Evolutionary conservation across 1,139 yeast genomes (phyloP).

Genomic region (Blastobotrys illinoisensis): DNA sequence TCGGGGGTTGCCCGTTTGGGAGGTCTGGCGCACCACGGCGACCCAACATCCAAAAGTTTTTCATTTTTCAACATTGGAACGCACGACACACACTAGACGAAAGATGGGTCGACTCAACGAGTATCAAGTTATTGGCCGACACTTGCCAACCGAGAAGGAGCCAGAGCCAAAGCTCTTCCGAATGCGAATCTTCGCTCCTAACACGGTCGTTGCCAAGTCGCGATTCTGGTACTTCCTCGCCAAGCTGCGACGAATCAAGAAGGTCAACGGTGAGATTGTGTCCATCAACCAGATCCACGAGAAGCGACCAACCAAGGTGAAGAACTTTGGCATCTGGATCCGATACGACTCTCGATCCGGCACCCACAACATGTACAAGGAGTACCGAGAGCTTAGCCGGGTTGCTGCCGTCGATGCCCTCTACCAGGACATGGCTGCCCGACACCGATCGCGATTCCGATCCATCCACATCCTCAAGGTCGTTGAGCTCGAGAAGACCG

Average conservation of each 20-base stretch:
- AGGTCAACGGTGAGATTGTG: slow-evolving; percentile 99
- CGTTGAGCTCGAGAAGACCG: slow-evolving; percentile 96
- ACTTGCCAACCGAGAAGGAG: slow-evolving; percentile 97
- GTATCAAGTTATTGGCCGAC: slow-evolving; percentile 99
- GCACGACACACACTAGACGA: slow-evolving; percentile 1
- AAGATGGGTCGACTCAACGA: slow-evolving; percentile 75
- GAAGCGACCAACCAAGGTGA: slow-evolving; percentile 97
- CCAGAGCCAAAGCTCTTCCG: slow-evolving; percentile 99
- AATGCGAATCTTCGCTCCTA: slow-evolving; percentile 99
- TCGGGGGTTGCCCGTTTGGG: neutral
- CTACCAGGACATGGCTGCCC: slow-evolving; percentile 99
- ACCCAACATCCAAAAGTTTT: neutral
- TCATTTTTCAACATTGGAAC: neutral
- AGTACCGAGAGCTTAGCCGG: slow-evolving; percentile 99
- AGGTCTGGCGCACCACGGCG: neutral
- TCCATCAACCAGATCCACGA: slow-evolving; percentile 87
- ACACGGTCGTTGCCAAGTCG: slow-evolving; percentile 98
- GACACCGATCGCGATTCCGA: slow-evolving; percentile 99
- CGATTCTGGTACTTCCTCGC: slow-evolving; percentile 99
- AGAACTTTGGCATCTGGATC: slow-evolving; percentile 99
- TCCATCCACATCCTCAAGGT: slow-evolving; percentile 93
- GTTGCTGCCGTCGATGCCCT: slow-evolving; percentile 97
- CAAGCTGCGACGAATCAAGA: slow-evolving; percentile 98
- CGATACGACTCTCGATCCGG: slow-evolving; percentile 99
- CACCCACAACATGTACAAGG: slow-evolving; percentile 99